Percentiles rank a stretch among this genome's conserved stretches.
Evolutionary conservation across 352 stramenopile genomes (phyloP).

Genomic region (Phytophthora quininea): DNA sequence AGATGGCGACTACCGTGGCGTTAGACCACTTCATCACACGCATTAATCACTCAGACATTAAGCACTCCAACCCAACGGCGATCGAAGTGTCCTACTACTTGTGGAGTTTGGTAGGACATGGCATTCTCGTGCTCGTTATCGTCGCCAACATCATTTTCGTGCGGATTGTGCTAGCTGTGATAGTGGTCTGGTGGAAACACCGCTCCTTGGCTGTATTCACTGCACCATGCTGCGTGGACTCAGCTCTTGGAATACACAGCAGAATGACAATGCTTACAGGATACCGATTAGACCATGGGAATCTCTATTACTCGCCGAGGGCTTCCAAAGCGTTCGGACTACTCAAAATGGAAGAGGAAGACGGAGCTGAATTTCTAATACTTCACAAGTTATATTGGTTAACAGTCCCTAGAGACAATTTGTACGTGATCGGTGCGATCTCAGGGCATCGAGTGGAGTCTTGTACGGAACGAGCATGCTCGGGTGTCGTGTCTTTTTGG

Average conservation of each 20-base stretch:
- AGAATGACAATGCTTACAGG: slow-evolving; percentile 18
- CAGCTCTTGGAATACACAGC: slow-evolving; percentile 13
- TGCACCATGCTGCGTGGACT: slow-evolving; percentile 22
- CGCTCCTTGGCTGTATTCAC: slow-evolving; percentile 15
- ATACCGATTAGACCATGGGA: slow-evolving; percentile 13
- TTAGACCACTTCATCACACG: slow-evolving; percentile 19
- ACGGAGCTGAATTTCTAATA: slow-evolving; percentile 16
- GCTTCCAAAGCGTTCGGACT: slow-evolving; percentile 20
- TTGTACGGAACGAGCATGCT: slow-evolving; percentile 11
- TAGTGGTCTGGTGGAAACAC: slow-evolving; percentile 19
- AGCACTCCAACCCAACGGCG: slow-evolving; percentile 16
- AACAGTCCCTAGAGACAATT: slow-evolving; percentile 12
- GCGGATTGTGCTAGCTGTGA: slow-evolving; percentile 1
- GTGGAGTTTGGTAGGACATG: slow-evolving; percentile 26
- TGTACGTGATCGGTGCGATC: slow-evolving; percentile 21
- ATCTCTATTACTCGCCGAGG: slow-evolving; percentile 11
- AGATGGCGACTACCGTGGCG: slow-evolving; percentile 7
- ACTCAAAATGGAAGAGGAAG: slow-evolving; percentile 16
- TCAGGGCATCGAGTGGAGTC: slow-evolving; percentile 14
- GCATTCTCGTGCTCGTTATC: slow-evolving; percentile 17
- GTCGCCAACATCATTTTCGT: slow-evolving; percentile 16
- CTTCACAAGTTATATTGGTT: slow-evolving; percentile 25
- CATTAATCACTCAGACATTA: slow-evolving; percentile 24
- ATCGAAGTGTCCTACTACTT: slow-evolving; percentile 26
- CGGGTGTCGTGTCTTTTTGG: slow-evolving; percentile 11